Evolutionary conservation across 148 eudicot species (phyloP).

Genomic region (Rhododendron ferrugineum): DNA sequence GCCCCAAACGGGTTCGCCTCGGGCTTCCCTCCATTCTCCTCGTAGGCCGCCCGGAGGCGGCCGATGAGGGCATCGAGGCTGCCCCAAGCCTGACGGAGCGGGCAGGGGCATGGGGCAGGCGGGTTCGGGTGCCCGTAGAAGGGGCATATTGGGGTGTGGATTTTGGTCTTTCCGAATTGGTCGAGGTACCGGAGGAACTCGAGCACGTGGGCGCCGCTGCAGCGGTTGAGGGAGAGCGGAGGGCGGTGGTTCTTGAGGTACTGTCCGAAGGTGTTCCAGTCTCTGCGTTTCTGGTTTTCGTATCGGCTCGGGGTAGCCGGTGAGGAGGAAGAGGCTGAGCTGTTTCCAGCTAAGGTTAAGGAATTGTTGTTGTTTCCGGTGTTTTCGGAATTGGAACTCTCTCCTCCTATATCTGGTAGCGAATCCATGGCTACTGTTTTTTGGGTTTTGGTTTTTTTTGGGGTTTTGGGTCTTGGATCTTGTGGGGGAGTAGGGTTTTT

Average conservation of each 20-base stretch:
- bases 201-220: constrained; percentile 79
- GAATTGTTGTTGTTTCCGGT: background rate
- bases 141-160: constrained; percentile 29
- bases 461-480: background rate
- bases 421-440: constrained; percentile 19
- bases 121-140: constrained; percentile 36
- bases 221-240: constrained; percentile 50
- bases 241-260: constrained; percentile 74
- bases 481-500: background rate
- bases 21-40: constrained; percentile 33
- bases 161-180: constrained; percentile 41
- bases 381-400: constrained; percentile 20
- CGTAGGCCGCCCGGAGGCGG: constrained; percentile 30
- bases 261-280: constrained; percentile 82
- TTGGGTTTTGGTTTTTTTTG: background rate
- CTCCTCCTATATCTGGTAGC: constrained; percentile 4
- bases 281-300: constrained; percentile 77
- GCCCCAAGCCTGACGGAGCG: constrained; percentile 36
- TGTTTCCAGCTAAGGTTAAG: background rate
- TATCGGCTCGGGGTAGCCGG: constrained; percentile 47
- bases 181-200: constrained; percentile 67
- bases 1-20: constrained; percentile 33
- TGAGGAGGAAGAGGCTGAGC: constrained; percentile 11
- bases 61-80: constrained; percentile 35
- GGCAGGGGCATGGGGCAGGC: constrained; percentile 33